Conservation (phyloP, 805 yeast genomes). For the Saccharomycopsis malanga region DNA sequence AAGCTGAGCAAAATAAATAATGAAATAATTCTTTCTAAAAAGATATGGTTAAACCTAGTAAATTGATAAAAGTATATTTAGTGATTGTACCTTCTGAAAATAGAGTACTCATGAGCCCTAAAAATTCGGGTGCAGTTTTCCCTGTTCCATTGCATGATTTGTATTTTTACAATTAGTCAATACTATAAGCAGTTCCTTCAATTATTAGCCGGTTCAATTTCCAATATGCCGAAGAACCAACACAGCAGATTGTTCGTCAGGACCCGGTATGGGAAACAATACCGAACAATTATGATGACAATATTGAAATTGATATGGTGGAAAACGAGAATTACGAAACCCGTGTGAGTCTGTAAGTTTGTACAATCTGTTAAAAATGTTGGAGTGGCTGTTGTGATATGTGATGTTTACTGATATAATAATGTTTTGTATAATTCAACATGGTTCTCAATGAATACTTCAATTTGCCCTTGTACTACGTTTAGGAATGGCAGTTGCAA, state of each 20-base stretch:
- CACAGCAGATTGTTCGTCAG: not conserved
- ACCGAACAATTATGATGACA: no score
- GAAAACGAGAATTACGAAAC: no score
- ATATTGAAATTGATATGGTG: no score
- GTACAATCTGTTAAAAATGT: no score
- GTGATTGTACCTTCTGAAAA: not conserved
- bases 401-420: no score
- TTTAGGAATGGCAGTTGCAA: no score
- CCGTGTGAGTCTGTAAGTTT: no score
- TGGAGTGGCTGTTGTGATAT: no score
- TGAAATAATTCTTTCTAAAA: not conserved
- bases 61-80: not conserved
- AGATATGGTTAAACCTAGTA: not conserved
- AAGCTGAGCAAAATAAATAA: not conserved
- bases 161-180: not conserved
- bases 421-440: no score
- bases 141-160: not conserved
- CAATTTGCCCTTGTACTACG: no score
- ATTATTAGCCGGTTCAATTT: not conserved
- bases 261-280: not conserved
- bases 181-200: not conserved
- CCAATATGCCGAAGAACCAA: not conserved
- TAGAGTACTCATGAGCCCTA: not conserved
- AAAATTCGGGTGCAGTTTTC: not conserved
- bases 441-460: no score